phyloP scores from a whole-genome alignment of 371 early-diverging fungal species.

The Amoeboaphelidium protococcarum region DNA sequence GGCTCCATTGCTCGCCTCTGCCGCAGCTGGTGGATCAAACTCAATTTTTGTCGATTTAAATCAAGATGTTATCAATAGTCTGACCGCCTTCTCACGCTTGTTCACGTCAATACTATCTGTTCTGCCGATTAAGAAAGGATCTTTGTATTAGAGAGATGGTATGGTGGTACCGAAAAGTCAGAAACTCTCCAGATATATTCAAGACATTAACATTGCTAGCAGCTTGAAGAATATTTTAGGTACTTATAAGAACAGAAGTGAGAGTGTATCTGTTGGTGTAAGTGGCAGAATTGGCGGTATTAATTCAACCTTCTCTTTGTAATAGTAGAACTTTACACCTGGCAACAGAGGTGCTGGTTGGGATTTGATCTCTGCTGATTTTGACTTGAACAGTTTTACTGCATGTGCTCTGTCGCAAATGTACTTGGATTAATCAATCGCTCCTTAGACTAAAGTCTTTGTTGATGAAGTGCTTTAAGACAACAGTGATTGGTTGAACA shows the following conservation, averaged over 20 bases:
- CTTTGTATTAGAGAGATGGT: neutral
- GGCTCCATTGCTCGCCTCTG: neutral
- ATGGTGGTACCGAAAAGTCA: neutral
- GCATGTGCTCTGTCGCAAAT: neutral
- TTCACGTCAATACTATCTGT: neutral
- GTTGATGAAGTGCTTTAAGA: too few relatives aligned
- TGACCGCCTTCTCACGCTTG: neutral
- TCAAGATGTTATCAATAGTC: neutral
- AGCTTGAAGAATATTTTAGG: neutral
- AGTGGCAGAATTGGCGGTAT: neutral
- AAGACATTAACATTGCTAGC: neutral
- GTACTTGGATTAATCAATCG: neutral
- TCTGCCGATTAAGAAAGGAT: neutral
- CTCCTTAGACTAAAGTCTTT: too few relatives aligned
- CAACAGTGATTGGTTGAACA: too few relatives aligned
- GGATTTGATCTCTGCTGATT: neutral
- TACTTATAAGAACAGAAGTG: neutral
- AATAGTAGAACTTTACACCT: neutral
- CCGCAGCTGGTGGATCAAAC: neutral
- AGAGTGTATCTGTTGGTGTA: neutral
- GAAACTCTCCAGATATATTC: neutral
- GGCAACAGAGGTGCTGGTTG: neutral
- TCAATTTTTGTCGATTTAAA: neutral
- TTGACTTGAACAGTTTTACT: neutral
- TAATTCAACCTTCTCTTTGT: neutral